Conservation (phyloP, 768 basidiomycete species). For the Amanita thiersii region DNA sequence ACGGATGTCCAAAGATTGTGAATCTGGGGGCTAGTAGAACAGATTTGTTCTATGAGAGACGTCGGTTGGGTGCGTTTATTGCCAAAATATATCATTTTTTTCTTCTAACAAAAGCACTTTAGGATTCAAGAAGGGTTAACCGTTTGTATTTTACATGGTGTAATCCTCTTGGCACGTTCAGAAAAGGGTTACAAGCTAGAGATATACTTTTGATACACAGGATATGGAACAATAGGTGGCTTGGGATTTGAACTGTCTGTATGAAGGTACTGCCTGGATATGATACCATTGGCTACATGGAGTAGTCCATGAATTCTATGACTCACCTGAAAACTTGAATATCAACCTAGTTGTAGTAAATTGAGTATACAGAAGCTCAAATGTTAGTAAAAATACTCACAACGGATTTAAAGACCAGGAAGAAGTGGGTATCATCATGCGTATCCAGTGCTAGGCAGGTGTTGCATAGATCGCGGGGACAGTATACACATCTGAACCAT, state of each 20-base stretch:
- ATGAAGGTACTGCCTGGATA: slow-evolving; percentile 30
- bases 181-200: slow-evolving; percentile 9
- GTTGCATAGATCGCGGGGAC: slow-evolving; percentile 80
- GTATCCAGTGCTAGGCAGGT: slow-evolving; percentile 75
- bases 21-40: slow-evolving; percentile 93
- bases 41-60: slow-evolving; percentile 86
- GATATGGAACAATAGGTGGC: slow-evolving; percentile 55
- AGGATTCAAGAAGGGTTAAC: slow-evolving; percentile 69
- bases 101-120: slow-evolving; percentile 1
- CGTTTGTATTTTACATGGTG: slow-evolving; percentile 5
- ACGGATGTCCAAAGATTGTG: slow-evolving; percentile 98
- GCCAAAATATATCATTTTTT: slow-evolving; percentile 1
- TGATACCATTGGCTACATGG: slow-evolving; percentile 23
- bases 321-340: slow-evolving; percentile 66
- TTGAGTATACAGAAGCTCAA: neutral
- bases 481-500: slow-evolving; percentile 91
- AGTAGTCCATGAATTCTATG: neutral
- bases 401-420: slow-evolving; percentile 80
- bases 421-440: slow-evolving; percentile 77
- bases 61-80: slow-evolving; percentile 60
- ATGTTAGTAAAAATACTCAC: slow-evolving; percentile 29
- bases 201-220: slow-evolving; percentile 40
- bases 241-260: slow-evolving; percentile 45
- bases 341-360: slow-evolving; percentile 46
- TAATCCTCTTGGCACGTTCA: slow-evolving; percentile 9